Base-by-base conservation (phyloP, 352 stramenopile species). In the Phytophthora tubulina region DNA sequence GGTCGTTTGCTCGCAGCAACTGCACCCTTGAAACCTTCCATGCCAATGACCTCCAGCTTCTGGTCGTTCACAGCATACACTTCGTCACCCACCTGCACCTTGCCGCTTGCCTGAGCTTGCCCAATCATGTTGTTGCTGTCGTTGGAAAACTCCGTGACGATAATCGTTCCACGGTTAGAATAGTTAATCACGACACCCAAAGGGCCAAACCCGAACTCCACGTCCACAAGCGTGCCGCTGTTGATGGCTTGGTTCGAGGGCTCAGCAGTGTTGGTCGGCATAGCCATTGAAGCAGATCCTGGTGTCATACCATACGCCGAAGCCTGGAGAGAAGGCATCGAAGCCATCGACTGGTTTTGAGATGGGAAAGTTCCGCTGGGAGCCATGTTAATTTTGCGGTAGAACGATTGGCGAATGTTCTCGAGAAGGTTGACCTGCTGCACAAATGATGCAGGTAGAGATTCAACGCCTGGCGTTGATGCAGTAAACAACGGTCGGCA, bases 111-210 rank as follows among this genome's bases (percentile, higher is more conserved):
- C 57, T 94, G 78, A 33, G 89, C 88, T 45, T 96, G 89, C 9
- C 88, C 88, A 61, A 94, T 88, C 55, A 79, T 72, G 4, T 82
- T 90, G 33, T 85, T 88, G 35, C 75, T 81, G 65, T 91, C 86
- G 17, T 80, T 79, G 1, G 89, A 93, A 71, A 94, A 96, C 52
- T 94, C 89, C 8, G 88, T 94, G 49, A 96, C 88, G 13, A 92
- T 67, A 44, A 96, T 88, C 13, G 81, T 91, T 11, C 86, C 85
- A 32, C 73, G 83, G 27, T 82, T 73, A 9, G 89, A 92, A 52
- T 94, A 91, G 46, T 96, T 94, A 52, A 96, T 95, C 59, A 96
- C 89, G 36, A 95, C 89, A 1, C 88, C 88, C 27, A 96, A 72
- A 2, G 86, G 89, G 11, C 89, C 89, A 35, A 78, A 65, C 0